A percentile compares a stretch with the other conserved stretches of the same genome.
Conservation (phyloP, 345 rosid species). For the Linum tenue region DNA sequence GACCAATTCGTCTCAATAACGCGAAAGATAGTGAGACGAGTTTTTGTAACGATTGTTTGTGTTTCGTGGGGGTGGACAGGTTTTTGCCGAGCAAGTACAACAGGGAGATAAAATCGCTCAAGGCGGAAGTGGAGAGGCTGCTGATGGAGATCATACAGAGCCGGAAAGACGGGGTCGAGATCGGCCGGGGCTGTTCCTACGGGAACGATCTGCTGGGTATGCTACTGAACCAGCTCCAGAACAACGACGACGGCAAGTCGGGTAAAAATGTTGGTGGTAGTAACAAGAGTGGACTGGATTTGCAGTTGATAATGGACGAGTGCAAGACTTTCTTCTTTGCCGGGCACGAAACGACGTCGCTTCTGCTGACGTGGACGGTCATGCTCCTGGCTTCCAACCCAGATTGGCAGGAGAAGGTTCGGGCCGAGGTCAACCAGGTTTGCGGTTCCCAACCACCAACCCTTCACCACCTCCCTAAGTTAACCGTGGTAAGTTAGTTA, state of each 20-base stretch:
- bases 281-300: slow-evolving; percentile 19
- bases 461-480: slow-evolving; percentile 64
- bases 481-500: slow-evolving; percentile 41
- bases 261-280: too few relatives aligned
- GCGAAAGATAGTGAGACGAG: too few relatives aligned
- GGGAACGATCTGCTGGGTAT: slow-evolving; percentile 81
- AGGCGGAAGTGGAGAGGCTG: slow-evolving; percentile 69
- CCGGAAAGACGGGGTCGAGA: slow-evolving; percentile 62
- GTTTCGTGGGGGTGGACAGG: slow-evolving; percentile 26
- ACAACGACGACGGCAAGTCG: too few relatives aligned
- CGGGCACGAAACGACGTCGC: slow-evolving; percentile 90
- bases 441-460: slow-evolving; percentile 54
- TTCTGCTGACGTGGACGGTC: slow-evolving; percentile 82
- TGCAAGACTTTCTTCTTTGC: slow-evolving; percentile 96
- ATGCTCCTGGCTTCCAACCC: slow-evolving; percentile 84
- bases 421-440: slow-evolving; percentile 53
- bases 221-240: slow-evolving; percentile 64
- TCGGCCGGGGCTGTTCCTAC: slow-evolving; percentile 65
- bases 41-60: background rate
- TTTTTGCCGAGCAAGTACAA: slow-evolving; percentile 84
- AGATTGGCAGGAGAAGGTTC: slow-evolving; percentile 74
- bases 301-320: slow-evolving; percentile 92
- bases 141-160: slow-evolving; percentile 78
- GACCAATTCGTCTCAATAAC: too few relatives aligned
- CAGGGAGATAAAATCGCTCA: slow-evolving; percentile 67